Evolutionary conservation across 805 yeast species (phyloP).

Genomic region (Candida methanosorbosa): DNA sequence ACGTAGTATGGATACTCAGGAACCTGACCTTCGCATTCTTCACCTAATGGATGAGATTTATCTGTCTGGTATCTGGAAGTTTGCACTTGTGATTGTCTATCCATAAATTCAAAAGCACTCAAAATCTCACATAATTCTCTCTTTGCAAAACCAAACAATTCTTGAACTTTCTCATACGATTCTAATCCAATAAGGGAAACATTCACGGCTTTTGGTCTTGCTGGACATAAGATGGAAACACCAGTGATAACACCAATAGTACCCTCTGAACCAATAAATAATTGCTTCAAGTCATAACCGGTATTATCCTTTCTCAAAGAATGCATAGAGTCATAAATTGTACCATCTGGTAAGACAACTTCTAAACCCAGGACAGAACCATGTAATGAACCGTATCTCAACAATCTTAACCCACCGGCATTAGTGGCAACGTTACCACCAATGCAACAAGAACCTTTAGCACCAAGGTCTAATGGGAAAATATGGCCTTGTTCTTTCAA

Average conservation of each 20-base stretch:
- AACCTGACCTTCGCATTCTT: conserved; percentile 35
- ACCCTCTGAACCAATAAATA: conserved; percentile 92
- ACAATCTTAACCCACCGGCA: conserved; percentile 87
- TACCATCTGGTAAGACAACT: conserved; percentile 88
- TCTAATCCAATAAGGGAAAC: conserved; percentile 83
- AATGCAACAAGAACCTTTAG: conserved; percentile 93
- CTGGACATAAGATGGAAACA: conserved; percentile 81
- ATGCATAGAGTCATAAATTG: conserved; percentile 68
- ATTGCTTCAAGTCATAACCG: conserved; percentile 87
- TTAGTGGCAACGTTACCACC: conserved; percentile 95
- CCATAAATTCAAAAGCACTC: conserved; percentile 95
- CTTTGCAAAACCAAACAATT: conserved; percentile 72
- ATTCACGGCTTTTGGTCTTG: conserved; percentile 77
- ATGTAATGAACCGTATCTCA: conserved; percentile 87
- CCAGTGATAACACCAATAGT: conserved; percentile 88
- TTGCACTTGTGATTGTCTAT: conserved; percentile 54
- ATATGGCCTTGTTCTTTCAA: conserved; percentile 78
- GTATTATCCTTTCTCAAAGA: conserved; percentile 91
- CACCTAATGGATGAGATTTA: conserved; percentile 58
- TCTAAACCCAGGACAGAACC: conserved; percentile 89
- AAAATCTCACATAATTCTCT: conserved; percentile 74
- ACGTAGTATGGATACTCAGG: conserved; percentile 79
- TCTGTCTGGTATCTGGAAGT: conserved; percentile 53
- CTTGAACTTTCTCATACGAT: conserved; percentile 75
- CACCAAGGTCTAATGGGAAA: conserved; percentile 91